Evolutionary conservation across 2,329 filamentous ascomycete genomes (phyloP).

Genomic region (Fusarium tjaetaba): DNA sequence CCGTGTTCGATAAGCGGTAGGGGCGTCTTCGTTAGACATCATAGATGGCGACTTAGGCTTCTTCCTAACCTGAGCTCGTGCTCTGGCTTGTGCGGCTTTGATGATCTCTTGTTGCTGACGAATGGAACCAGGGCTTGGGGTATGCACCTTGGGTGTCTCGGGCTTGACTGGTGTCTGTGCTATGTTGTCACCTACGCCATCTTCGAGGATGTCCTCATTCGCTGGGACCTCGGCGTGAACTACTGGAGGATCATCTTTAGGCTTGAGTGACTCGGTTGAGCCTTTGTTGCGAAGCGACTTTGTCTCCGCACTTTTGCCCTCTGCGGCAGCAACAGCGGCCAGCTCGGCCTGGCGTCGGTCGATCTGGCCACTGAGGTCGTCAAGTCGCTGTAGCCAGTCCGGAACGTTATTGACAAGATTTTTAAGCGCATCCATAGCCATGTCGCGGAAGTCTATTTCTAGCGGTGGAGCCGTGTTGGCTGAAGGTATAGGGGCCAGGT

Average conservation of each 20-base stretch:
- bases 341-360: conserved; percentile 69
- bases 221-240: conserved; percentile 26
- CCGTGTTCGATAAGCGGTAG: conserved; percentile 72
- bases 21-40: conserved; percentile 58
- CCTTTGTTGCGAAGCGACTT: conserved; percentile 61
- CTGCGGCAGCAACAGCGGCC: conserved; percentile 55
- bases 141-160: conserved; percentile 43
- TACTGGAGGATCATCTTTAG: conserved; percentile 53
- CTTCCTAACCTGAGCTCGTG: conserved; percentile 60
- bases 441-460: conserved; percentile 46
- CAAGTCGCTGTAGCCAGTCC: conserved; percentile 67
- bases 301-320: conserved; percentile 44
- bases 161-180: conserved; percentile 33
- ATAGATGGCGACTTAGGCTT: conserved; percentile 63
- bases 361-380: conserved; percentile 69
- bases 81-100: conserved; percentile 52
- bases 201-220: conserved; percentile 32
- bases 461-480: conserved; percentile 44
- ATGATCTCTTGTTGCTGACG: conserved; percentile 58
- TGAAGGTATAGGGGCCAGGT: conserved; percentile 45
- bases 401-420: conserved; percentile 66
- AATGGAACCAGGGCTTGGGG: conserved; percentile 35
- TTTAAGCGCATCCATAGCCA: conserved; percentile 66
- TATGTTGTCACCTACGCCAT: conserved; percentile 11
- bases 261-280: conserved; percentile 64